phyloP scores from a whole-genome alignment of 345 rosid species.

The Microthlaspi erraticum region DNA sequence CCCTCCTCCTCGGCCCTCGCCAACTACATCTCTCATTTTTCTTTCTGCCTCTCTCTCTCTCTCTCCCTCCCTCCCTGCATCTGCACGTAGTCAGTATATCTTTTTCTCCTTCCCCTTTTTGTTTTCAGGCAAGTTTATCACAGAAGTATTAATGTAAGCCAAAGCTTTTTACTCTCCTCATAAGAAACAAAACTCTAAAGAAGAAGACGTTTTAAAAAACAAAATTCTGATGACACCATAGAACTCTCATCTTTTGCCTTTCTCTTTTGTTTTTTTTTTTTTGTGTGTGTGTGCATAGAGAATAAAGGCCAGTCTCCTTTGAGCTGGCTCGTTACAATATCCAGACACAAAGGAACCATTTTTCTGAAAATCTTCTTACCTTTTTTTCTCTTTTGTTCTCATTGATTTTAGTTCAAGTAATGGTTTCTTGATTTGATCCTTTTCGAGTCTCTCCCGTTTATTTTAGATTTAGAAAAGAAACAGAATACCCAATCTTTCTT shows the following conservation, averaged over 20 bases:
- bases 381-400: no score
- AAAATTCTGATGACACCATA: background rate
- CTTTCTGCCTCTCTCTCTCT: background rate
- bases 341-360: no score
- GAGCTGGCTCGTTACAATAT: no score
- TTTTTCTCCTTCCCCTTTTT: background rate
- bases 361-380: no score
- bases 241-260: no score
- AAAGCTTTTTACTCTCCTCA: background rate
- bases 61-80: conserved; percentile 7
- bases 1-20: conserved; percentile 1
- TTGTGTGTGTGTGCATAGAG: no score
- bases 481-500: background rate
- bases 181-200: conserved; percentile 1
- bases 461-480: conserved; percentile 15
- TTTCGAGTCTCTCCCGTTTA: no score
- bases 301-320: no score
- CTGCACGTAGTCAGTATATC: background rate
- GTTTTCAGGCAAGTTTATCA: background rate
- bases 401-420: no score
- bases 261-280: no score
- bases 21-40: conserved; percentile 7
- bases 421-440: no score
- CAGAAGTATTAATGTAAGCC: background rate
- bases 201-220: background rate